Evolutionary conservation across 108 stramenopile species (phyloP).

Genomic region (Cyclotella sp.): DNA sequence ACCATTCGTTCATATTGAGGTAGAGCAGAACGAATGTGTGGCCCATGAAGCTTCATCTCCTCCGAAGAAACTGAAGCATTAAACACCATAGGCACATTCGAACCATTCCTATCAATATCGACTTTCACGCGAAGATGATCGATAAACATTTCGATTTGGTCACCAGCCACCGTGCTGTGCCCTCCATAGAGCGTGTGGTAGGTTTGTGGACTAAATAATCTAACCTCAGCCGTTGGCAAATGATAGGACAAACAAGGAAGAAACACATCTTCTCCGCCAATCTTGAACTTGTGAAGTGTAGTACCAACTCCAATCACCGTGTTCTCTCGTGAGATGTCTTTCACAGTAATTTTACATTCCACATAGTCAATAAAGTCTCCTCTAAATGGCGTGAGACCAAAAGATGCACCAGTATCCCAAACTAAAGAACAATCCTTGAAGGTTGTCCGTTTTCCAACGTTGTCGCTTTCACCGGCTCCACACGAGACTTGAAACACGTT

Average conservation of each 20-base stretch:
- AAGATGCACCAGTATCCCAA: too few species aligned
- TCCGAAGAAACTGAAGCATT: not conserved
- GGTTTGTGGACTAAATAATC: too few species aligned
- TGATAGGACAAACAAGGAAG: too few species aligned
- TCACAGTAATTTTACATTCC: conserved; percentile 8
- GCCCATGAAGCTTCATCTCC: conserved; percentile 1
- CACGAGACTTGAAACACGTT: not conserved
- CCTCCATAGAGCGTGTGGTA: too few species aligned
- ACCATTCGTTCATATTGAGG: not conserved
- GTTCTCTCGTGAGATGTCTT: conserved; percentile 8
- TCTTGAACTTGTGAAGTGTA: conserved; percentile 9
- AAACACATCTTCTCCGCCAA: conserved; percentile 1
- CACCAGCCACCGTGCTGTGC: not conserved
- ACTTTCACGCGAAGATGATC: not conserved
- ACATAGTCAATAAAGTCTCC: too few species aligned
- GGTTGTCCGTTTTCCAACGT: conserved; percentile 13
- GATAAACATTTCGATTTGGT: not conserved
- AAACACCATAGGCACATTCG: conserved; percentile 8
- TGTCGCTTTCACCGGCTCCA: not conserved
- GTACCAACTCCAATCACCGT: conserved; percentile 20
- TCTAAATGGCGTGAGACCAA: too few species aligned
- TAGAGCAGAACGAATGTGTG: conserved; percentile 1
- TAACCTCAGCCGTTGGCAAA: too few species aligned
- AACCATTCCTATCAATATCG: not conserved
- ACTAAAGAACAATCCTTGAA: conserved; percentile 9